These are phyloP conservation scores for Penicilliopsis zonata DNA, from an alignment of 495 filamentous ascomycete species.

Conservation along the genomic window DNA sequence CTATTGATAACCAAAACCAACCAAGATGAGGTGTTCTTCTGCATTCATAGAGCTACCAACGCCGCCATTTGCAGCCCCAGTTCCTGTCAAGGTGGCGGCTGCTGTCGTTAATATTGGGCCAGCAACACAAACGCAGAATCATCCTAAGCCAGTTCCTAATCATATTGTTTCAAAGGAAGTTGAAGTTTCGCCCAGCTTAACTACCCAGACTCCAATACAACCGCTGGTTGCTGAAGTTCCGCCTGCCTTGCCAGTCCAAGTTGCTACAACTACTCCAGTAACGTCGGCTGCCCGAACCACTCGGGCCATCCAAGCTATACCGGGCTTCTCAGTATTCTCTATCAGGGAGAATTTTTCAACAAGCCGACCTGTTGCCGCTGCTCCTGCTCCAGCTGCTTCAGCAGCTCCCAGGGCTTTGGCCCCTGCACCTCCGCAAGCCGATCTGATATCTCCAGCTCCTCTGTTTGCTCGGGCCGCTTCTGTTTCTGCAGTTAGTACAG, in stretches of 20 bases:
- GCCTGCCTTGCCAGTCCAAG: no score
- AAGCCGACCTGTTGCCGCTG: no score
- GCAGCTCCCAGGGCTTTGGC: no score
- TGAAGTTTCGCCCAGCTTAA: not conserved
- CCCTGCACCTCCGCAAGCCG: no score
- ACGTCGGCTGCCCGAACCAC: no score
- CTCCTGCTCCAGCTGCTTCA: not conserved
- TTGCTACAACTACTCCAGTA: not conserved
- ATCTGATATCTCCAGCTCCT: no score
- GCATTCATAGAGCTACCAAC: conserved; percentile 14
- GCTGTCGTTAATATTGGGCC: conserved; percentile 3
- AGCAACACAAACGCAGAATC: not conserved
- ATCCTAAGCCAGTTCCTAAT: conserved; percentile 1
- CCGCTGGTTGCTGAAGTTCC: not conserved
- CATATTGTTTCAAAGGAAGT: conserved; percentile 10
- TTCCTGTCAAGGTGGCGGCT: conserved; percentile 4
- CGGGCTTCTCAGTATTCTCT: no score
- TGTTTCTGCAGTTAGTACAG: not conserved
- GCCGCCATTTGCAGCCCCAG: conserved; percentile 10
- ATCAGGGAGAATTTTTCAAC: no score
- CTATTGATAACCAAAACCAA: not conserved
- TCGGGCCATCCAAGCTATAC: no score
- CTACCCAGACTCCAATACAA: not conserved
- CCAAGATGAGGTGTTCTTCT: conserved; percentile 13
- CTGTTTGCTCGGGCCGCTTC: not conserved